Conservation (phyloP, 163 green algal species). For the Prototheca stagnorum region DNA sequence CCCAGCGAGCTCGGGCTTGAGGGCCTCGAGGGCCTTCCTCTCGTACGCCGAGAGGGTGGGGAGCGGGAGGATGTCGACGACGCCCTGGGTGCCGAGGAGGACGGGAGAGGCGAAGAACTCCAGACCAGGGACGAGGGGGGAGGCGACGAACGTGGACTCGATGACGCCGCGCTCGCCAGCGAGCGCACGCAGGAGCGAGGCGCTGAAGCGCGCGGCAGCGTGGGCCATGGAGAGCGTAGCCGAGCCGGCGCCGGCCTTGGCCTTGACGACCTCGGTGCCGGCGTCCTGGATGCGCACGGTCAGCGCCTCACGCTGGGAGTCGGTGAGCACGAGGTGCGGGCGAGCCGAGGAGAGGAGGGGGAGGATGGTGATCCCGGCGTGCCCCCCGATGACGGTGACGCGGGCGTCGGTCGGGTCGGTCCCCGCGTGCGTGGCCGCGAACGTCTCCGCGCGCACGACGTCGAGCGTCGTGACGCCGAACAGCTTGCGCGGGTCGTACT, state of each 20-base stretch:
- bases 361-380: slow-evolving; percentile 66
- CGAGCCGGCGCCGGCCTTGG: slow-evolving; percentile 68
- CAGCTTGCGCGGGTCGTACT: slow-evolving; percentile 31
- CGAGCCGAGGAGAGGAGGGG: slow-evolving; percentile 37
- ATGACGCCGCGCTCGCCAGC: slow-evolving; percentile 52
- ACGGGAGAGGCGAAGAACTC: slow-evolving; percentile 77
- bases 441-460: slow-evolving; percentile 46
- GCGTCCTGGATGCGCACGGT: slow-evolving; percentile 77
- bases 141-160: slow-evolving; percentile 54
- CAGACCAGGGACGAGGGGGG: slow-evolving; percentile 26
- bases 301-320: slow-evolving; percentile 28
- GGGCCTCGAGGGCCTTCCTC: slow-evolving; percentile 40
- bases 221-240: slow-evolving; percentile 91
- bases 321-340: slow-evolving; percentile 9
- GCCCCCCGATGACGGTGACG: slow-evolving; percentile 89
- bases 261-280: slow-evolving; percentile 91
- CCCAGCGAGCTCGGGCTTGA: slow-evolving; percentile 59
- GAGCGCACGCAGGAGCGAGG: slow-evolving; percentile 61
- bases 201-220: slow-evolving; percentile 63
- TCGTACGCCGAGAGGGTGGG: slow-evolving; percentile 57
- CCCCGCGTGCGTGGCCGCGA: slow-evolving; percentile 23
- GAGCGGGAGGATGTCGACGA: slow-evolving; percentile 55
- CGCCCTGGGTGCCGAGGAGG: slow-evolving; percentile 20
- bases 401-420: slow-evolving; percentile 46
- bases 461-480: slow-evolving; percentile 86